Conservation (phyloP, 164 flowering plant species). For the Macadamia tetraphylla region DNA sequence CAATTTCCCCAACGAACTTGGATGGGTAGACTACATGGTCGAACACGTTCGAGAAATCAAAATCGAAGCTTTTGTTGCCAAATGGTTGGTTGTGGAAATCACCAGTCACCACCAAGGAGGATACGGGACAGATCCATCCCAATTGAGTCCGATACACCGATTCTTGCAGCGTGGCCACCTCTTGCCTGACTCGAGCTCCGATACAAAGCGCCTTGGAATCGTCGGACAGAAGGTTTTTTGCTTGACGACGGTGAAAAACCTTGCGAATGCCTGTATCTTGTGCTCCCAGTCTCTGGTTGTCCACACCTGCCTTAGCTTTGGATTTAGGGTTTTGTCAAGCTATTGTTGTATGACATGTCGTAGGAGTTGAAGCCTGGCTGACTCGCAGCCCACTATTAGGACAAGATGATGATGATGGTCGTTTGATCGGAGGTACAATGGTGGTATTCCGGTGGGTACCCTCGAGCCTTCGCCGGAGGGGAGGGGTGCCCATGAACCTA, state of each 20-base stretch:
- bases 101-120: conserved; percentile 74
- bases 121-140: conserved; percentile 76
- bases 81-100: conserved; percentile 87
- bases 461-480: too few relatives aligned
- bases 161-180: conserved; percentile 61
- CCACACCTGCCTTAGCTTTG: conserved; percentile 63
- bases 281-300: conserved; percentile 85
- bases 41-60: conserved; percentile 90
- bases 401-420: neutral
- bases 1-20: conserved; percentile 70
- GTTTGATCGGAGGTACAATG: conserved; percentile 4
- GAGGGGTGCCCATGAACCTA: too few relatives aligned
- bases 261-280: conserved; percentile 56
- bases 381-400: conserved; percentile 22
- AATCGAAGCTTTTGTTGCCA: conserved; percentile 57
- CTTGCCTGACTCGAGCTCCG: conserved; percentile 87
- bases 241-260: conserved; percentile 46
- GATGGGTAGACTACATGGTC: conserved; percentile 81
- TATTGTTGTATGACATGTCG: conserved; percentile 58
- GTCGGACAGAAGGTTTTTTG: conserved; percentile 31
- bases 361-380: conserved; percentile 66
- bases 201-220: conserved; percentile 58
- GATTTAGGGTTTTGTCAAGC: conserved; percentile 75
- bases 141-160: conserved; percentile 67
- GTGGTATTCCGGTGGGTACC: neutral